Base-by-base conservation (phyloP, 208 protist species). In the Phytomonas francai region DNA sequence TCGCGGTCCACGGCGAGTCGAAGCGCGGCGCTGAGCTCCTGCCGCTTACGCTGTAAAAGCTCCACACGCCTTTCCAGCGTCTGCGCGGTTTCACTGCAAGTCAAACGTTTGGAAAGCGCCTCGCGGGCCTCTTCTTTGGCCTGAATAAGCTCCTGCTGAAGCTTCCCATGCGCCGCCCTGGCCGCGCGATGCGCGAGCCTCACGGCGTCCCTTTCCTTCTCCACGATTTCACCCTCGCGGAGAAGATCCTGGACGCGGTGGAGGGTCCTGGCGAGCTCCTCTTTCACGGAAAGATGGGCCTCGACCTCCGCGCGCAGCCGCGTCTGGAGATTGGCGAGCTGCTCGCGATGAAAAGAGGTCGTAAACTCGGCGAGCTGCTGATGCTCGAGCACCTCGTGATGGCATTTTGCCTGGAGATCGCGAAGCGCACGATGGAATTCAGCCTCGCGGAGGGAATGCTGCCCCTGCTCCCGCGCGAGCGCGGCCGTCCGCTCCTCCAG, bases 331-430 rank as follows among this genome's bases (percentile, higher is more conserved):
- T 54, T 62, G 14, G 9, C 57, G 59, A 79, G 65, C 25, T 63
- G 68, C 59, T 56, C 31, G 58, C 54, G 67, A 42, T 70, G 31
- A 0, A 54, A 65, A 25, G 39, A 62, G 31, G 58, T 69, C 25
- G 63, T 61, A 16, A 81, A 72, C 25, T 70, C 58, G 34, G 79
- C 65, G 16, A 88, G 74, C 59, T 84, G 71, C 60, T 92, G 83
- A 61, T 92, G 81, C 56, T 92, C 86, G 57, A 92, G 58, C 14
- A 82, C 49, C 34, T 92, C 81, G 33, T 73, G 59, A 29, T 79
- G 75, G 1, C 61, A 54, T 33, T 75, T 57, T 45, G 77, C 68
- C 8, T 69, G 63, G 25, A 69, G 42, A 12, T 70, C 72, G 30
- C 80, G 73, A 2, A 74, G 51, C 12, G 68, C 27, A 22, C 34